Evolutionary conservation across 1,284 basidiomycete species (phyloP), one percentile per base, ranked within the genome.

Genomic region (Vanrija sp.): DNA sequence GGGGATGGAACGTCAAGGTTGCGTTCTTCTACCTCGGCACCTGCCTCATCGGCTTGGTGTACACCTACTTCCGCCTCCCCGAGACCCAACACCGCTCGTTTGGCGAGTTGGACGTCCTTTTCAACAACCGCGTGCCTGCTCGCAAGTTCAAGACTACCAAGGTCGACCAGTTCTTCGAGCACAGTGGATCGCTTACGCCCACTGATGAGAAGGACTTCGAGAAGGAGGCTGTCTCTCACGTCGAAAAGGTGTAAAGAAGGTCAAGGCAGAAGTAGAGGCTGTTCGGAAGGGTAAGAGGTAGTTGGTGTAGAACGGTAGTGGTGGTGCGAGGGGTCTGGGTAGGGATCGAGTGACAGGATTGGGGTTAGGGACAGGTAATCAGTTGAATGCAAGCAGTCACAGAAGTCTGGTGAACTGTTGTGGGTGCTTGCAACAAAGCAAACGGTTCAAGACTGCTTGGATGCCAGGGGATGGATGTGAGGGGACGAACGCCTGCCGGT

Each of bases 1-100:
- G 78, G 75, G 74, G 77, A 53, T 75, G 73, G 71, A 75, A 75
- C 3, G 66, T 68, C 2, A 75, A 75, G 61, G 56, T 59, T 23
- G 77, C 70, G 19, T 60, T 76, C 45, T 75, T 78, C 48, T 49
- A 39, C 35, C 35, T 60, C 53, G 71, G 66, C 12, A 54, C 58
- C 16, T 56, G 60, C 15, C 18, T 53, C 41, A 25, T 69, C 24
- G 60, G 57, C 54, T 48, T 64, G 42, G 27, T 69, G 49, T 51
- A 41, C 52, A 57, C 53, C 43, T 63, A 41, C 44, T 62, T 63
- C 59, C 47, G 61, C 16, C 50, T 74, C 2, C 75, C 75, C 23
- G 75, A 77, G 53, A 61, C 75, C 25, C 64, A 61, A 46, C 67
- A 63, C 25, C 56, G 24, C 31, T 25, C 23, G 16, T 46, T 31